phyloP scores from a whole-genome alignment of 2,329 filamentous ascomycete species.

The Ceratocystis eucalypticola region DNA sequence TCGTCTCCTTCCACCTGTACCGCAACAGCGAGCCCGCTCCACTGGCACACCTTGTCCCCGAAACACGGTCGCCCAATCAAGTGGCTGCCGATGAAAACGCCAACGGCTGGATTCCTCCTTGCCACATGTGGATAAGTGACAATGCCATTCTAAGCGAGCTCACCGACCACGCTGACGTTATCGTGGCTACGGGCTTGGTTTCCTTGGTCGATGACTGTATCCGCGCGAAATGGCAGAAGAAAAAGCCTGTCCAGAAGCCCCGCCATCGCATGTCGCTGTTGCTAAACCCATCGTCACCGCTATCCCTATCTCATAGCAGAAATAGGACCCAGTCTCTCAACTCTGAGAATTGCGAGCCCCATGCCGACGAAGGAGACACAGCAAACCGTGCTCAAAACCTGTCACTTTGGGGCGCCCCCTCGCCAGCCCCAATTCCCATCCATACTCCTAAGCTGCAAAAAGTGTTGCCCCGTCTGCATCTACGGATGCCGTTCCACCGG shows the following conservation, averaged over 20 bases:
- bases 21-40: constrained; percentile 48
- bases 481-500: constrained; percentile 22
- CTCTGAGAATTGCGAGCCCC: background rate
- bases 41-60: constrained; percentile 75
- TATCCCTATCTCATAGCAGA: background rate
- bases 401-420: background rate
- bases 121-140: constrained; percentile 82
- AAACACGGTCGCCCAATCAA: constrained; percentile 58
- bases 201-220: constrained; percentile 86
- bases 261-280: constrained; percentile 23
- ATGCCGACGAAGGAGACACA: background rate
- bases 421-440: background rate
- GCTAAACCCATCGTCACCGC: background rate
- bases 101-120: constrained; percentile 82
- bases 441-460: constrained; percentile 22
- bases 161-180: constrained; percentile 76
- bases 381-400: background rate
- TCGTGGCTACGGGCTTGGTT: constrained; percentile 80
- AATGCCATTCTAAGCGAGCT: constrained; percentile 50
- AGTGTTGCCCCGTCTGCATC: constrained; percentile 23
- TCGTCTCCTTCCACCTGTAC: constrained; percentile 67
- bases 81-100: constrained; percentile 56
- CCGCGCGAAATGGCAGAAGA: constrained; percentile 52
- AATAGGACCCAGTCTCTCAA: background rate
- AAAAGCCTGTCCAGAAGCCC: constrained; percentile 23